phyloP scores from a whole-genome alignment of 768 basidiomycete species.

The Krasilnikovozyma curviuscula region DNA sequence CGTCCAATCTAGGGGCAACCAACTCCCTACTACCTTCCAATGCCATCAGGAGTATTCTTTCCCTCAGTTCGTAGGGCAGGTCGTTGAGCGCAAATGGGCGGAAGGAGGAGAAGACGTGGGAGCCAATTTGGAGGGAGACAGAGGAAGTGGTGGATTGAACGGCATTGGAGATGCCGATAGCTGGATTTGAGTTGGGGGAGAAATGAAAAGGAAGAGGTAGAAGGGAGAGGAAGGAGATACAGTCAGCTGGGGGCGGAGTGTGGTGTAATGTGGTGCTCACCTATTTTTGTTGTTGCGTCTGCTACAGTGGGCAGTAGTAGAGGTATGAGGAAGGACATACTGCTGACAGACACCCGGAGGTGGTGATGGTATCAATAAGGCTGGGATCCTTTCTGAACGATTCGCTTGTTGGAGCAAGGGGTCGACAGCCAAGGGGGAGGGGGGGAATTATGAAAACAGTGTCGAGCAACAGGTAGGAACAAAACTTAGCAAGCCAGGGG shows the following conservation, averaged over 20 bases:
- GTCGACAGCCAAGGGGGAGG: no score
- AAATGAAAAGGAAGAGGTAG: conserved; percentile 1
- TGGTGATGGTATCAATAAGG: no score
- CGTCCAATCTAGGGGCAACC: no score
- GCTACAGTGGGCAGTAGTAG: conserved; percentile 1
- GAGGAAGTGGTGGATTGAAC: conserved; percentile 15
- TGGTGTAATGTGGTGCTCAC: not conserved
- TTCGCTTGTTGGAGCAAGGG: no score
- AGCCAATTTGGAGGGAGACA: conserved; percentile 19
- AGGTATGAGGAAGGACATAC: not conserved
- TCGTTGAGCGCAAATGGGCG: conserved; percentile 15
- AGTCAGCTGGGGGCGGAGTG: not conserved
- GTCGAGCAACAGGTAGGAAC: no score
- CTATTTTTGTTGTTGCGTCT: conserved; percentile 2
- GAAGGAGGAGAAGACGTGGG: conserved; percentile 15
- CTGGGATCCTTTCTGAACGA: no score
- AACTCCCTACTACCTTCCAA: conserved; percentile 16
- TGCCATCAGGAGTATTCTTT: conserved; percentile 19
- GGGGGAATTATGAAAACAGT: no score
- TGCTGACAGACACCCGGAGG: no score
- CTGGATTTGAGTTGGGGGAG: not conserved
- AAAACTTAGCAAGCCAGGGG: no score
- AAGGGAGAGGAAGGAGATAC: not conserved
- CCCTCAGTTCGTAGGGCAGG: conserved; percentile 18
- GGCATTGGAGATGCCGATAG: conserved; percentile 20